phyloP scores from a whole-genome alignment of 2,329 filamentous ascomycete species.

The Xylariaceae sp. region DNA sequence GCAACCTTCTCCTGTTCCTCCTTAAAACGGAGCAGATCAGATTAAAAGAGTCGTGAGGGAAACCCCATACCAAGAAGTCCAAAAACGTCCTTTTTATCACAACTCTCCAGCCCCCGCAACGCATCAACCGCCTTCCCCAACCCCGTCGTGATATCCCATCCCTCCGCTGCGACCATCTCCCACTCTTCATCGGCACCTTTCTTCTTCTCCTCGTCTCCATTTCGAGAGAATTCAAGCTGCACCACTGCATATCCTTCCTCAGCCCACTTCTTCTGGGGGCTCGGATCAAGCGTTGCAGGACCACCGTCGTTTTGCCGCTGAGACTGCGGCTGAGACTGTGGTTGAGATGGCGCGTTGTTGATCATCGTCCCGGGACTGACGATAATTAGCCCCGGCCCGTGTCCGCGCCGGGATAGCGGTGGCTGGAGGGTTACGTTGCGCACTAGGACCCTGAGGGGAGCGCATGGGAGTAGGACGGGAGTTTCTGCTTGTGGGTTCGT shows the following conservation, averaged over 20 bases:
- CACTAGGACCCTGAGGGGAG: slow-evolving; percentile 10
- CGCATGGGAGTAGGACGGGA: slow-evolving; percentile 11
- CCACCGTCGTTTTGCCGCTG: not conserved
- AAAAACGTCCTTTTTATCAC: slow-evolving; percentile 37
- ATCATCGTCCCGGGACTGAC: slow-evolving; percentile 23
- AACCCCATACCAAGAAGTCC: slow-evolving; percentile 34
- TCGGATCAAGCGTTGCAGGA: slow-evolving; percentile 40
- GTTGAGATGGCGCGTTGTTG: slow-evolving; percentile 13
- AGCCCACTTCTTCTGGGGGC: slow-evolving; percentile 62
- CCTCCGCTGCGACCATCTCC: slow-evolving; percentile 7
- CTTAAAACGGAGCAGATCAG: too few species aligned
- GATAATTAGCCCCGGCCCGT: slow-evolving; percentile 36
- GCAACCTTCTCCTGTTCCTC: too few species aligned
- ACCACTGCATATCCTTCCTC: slow-evolving; percentile 65
- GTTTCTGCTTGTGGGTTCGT: too few species aligned
- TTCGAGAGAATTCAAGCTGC: slow-evolving; percentile 46
- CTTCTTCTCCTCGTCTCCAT: too few species aligned
- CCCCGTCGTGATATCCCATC: slow-evolving; percentile 9
- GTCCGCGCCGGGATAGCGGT: slow-evolving; percentile 35
- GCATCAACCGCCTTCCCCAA: slow-evolving; percentile 12
- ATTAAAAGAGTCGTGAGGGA: too few species aligned
- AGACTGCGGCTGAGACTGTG: slow-evolving; percentile 6
- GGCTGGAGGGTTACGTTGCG: slow-evolving; percentile 15
- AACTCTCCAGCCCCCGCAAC: slow-evolving; percentile 23
- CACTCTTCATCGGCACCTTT: slow-evolving; percentile 6